phyloP scores from a whole-genome alignment of 495 filamentous ascomycete species.

The Clavariopsis aquatica region DNA sequence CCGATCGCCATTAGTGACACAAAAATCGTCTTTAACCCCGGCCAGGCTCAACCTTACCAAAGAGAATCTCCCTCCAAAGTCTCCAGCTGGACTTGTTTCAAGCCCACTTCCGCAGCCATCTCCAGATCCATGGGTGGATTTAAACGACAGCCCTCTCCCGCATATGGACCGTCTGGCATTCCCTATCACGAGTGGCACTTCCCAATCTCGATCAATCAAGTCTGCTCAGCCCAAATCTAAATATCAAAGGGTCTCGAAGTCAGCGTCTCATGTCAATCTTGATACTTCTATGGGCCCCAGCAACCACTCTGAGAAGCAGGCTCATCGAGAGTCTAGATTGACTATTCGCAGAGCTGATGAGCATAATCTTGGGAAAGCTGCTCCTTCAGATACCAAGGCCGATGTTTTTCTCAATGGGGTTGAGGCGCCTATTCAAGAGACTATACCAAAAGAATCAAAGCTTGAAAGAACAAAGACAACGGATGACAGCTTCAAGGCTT shows the following conservation, averaged over 20 bases:
- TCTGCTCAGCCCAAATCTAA: neutral
- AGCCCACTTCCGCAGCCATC: slow-evolving; percentile 26
- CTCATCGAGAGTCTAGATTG: neutral
- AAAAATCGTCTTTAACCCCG: slow-evolving; percentile 12
- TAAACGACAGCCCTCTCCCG: slow-evolving; percentile 19
- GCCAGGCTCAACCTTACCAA: slow-evolving; percentile 2
- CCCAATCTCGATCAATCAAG: slow-evolving; percentile 1
- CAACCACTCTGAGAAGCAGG: neutral
- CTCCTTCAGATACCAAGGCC: neutral
- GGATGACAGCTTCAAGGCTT: neutral
- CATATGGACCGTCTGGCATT: slow-evolving; percentile 29
- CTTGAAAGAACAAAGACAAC: neutral
- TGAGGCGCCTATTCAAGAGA: neutral
- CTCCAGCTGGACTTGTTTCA: slow-evolving; percentile 13
- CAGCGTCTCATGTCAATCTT: neutral
- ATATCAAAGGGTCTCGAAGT: slow-evolving; percentile 3
- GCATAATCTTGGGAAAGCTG: neutral
- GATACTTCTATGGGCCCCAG: neutral
- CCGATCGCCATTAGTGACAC: neutral
- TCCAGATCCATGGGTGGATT: slow-evolving; percentile 32
- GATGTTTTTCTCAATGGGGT: neutral
- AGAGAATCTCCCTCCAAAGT: slow-evolving; percentile 22
- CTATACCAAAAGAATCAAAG: neutral
- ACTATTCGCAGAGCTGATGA: neutral
- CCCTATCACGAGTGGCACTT: slow-evolving; percentile 20